Conservation (phyloP, 2,329 filamentous ascomycete genomes). For the Fusarium concolor region DNA sequence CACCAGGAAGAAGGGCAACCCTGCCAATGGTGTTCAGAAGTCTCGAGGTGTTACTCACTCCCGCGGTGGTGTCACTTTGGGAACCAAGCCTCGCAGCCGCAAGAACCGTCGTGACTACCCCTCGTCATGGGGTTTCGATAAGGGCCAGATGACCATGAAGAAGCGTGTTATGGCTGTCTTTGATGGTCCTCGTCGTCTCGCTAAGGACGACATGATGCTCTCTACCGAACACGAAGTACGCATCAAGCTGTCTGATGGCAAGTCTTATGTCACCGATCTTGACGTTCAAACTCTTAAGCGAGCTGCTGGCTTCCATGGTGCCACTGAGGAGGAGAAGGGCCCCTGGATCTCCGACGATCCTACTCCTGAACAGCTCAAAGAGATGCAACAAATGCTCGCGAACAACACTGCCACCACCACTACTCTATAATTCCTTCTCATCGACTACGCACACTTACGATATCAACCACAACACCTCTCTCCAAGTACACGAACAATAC, state of each 20-base stretch:
- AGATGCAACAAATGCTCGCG: conserved; percentile 66
- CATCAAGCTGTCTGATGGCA: conserved; percentile 79
- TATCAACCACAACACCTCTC: conserved; percentile 9
- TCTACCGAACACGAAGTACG: conserved; percentile 95
- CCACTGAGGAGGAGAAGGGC: conserved; percentile 88
- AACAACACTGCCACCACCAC: conserved; percentile 39
- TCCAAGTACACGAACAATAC: conserved; percentile 31
- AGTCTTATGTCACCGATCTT: conserved; percentile 89
- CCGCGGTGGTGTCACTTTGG: conserved; percentile 74
- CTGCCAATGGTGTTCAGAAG: conserved; percentile 69
- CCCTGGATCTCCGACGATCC: conserved; percentile 82
- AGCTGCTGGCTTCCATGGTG: conserved; percentile 83
- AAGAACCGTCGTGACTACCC: conserved; percentile 96
- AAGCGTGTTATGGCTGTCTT: conserved; percentile 96
- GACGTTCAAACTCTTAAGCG: conserved; percentile 91
- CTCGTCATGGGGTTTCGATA: conserved; percentile 90
- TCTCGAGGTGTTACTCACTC: conserved; percentile 81
- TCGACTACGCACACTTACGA: conserved; percentile 6
- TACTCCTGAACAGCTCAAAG: conserved; percentile 68
- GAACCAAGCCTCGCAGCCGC: conserved; percentile 73
- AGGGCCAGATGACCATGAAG: conserved; percentile 97
- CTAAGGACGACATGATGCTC: conserved; percentile 99
- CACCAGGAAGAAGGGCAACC: conserved; percentile 68
- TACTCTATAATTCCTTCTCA: conserved; percentile 28
- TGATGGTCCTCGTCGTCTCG: conserved; percentile 85